phyloP scores from a whole-genome alignment of 1,284 basidiomycete species.

The Takashimella tepidaria region DNA sequence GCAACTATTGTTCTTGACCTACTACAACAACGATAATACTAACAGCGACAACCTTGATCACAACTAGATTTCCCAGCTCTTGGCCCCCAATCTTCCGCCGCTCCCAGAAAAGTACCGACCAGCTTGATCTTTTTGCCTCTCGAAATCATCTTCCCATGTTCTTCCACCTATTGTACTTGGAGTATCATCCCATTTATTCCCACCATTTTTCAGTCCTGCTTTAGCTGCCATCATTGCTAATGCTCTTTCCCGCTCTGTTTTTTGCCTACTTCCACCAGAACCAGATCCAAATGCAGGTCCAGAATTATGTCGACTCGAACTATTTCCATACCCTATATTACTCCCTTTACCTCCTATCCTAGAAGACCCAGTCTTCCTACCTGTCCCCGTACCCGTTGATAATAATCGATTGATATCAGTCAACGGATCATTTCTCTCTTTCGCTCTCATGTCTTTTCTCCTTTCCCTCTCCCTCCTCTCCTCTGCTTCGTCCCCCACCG shows the following conservation, averaged over 20 bases:
- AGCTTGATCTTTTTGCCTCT: slow-evolving; percentile 15
- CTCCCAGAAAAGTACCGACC: background rate
- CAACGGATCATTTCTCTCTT: slow-evolving; percentile 40
- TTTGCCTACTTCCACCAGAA: slow-evolving; percentile 3
- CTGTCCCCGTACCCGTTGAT: slow-evolving; percentile 4
- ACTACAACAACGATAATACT: too few species aligned
- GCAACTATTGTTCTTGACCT: too few species aligned
- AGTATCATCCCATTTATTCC: background rate
- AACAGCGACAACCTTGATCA: too few species aligned
- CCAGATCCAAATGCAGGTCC: background rate
- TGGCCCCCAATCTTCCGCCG: background rate
- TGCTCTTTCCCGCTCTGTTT: slow-evolving; percentile 42
- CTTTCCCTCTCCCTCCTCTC: slow-evolving; percentile 37
- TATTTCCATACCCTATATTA: slow-evolving; percentile 1
- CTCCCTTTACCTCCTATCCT: too few species aligned
- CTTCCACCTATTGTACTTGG: slow-evolving; percentile 6
- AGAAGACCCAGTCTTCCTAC: background rate
- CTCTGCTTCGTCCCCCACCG: slow-evolving; percentile 38
- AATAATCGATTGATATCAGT: slow-evolving; percentile 25
- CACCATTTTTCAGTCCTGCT: background rate
- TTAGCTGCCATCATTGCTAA: slow-evolving; percentile 35
- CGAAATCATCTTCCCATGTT: slow-evolving; percentile 35
- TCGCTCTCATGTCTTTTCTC: slow-evolving; percentile 41
- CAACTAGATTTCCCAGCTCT: background rate
- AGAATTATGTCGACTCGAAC: slow-evolving; percentile 4